phyloP scores from a whole-genome alignment of 306 rosid genomes.

The Acacia melanoxylon region DNA sequence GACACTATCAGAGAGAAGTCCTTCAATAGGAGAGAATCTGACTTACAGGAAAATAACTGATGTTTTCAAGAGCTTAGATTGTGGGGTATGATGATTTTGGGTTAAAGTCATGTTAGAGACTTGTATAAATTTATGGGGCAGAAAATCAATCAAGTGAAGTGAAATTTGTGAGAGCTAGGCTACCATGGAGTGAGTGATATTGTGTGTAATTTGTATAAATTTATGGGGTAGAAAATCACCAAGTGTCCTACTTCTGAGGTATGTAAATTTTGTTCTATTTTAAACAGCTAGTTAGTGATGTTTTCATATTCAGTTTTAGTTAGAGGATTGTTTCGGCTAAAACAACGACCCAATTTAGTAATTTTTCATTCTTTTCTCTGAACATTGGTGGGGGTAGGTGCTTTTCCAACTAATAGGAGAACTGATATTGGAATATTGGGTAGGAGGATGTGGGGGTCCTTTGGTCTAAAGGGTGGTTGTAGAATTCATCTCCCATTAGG shows the following conservation, averaged over 20 bases:
- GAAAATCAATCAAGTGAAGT: background rate
- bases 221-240: background rate
- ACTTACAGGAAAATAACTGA: conserved; percentile 46
- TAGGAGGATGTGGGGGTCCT: background rate
- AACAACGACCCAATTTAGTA: background rate
- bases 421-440: background rate
- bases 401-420: background rate
- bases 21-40: conserved; percentile 63
- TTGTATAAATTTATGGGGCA: background rate
- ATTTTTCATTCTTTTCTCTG: background rate
- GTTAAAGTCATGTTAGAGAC: background rate
- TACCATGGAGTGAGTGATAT: background rate
- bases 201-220: background rate
- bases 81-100: conserved; percentile 18
- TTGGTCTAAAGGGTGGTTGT: background rate
- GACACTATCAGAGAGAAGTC: conserved; percentile 76
- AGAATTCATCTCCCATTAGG: background rate
- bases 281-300: background rate
- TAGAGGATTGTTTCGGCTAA: background rate
- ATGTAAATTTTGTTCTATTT: background rate
- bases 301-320: background rate
- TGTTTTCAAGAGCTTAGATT: conserved; percentile 17
- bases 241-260: background rate
- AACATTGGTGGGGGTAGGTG: background rate
- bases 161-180: background rate